A percentile compares a stretch with the other conserved stretches of the same genome.
Conservation (phyloP, 345 rosid genomes). For the Acer negundo region DNA sequence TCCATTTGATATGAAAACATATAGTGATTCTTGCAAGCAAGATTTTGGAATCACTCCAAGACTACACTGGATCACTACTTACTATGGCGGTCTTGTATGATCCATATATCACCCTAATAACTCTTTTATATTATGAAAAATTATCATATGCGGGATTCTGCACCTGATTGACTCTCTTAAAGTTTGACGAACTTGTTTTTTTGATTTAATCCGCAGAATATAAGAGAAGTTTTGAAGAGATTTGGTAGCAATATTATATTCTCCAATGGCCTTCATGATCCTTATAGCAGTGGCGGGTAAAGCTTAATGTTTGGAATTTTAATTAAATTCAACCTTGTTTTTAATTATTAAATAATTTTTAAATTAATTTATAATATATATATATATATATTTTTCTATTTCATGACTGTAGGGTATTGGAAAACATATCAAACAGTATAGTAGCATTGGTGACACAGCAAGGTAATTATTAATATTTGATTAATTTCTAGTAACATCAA, state of each 20-base stretch:
- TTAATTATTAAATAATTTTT: neutral
- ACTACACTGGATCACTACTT: constrained; percentile 25
- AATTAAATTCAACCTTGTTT: no score
- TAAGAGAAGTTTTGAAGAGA: constrained; percentile 20
- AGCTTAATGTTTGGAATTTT: neutral
- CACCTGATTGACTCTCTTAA: no score
- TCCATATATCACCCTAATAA: neutral
- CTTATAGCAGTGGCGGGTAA: constrained; percentile 34
- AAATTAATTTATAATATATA: neutral
- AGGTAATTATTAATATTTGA: constrained; percentile 5
- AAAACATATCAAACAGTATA: constrained; percentile 24
- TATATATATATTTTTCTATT: no score
- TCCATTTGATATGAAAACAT: constrained; percentile 17
- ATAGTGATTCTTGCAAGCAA: neutral
- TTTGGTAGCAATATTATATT: constrained; percentile 36
- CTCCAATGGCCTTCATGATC: constrained; percentile 35
- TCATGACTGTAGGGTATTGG: constrained; percentile 19
- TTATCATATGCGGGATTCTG: no score
- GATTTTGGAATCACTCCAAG: constrained; percentile 19
- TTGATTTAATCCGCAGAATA: constrained; percentile 12
- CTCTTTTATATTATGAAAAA: neutral
- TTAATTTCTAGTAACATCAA: neutral
- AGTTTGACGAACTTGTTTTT: no score
- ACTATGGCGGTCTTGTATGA: constrained; percentile 22
- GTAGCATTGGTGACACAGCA: constrained; percentile 9